These are phyloP conservation scores for Citrus glauca DNA, from an alignment of 345 rosid species.

Conservation along the genomic window DNA sequence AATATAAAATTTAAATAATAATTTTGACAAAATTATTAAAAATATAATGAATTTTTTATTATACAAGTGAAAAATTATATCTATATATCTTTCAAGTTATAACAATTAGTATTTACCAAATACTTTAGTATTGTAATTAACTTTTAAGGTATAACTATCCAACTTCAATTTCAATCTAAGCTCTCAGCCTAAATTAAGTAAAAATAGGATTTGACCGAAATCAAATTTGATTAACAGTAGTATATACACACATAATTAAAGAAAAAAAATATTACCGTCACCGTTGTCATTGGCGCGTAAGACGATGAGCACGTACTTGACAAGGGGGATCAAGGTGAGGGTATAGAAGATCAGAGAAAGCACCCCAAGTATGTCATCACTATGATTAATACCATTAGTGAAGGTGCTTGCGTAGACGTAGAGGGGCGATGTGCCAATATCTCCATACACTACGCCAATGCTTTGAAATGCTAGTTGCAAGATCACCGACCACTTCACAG, in stretches of 20 bases:
- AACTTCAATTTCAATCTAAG: no score
- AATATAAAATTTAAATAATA: no score
- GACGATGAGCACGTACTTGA: slow-evolving; percentile 53
- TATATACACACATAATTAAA: no score
- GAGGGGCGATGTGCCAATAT: slow-evolving; percentile 60
- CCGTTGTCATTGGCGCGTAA: slow-evolving; percentile 57
- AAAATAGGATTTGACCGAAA: no score
- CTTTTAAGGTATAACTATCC: no score
- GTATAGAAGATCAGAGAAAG: slow-evolving; percentile 57
- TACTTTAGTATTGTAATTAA: no score
- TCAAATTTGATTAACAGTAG: no score
- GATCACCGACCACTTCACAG: slow-evolving; percentile 28
- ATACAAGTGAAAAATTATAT: no score
- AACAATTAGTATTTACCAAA: accelerated
- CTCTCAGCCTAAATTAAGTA: no score
- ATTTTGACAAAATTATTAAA: no score
- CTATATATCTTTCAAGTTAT: accelerated
- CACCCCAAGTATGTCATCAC: slow-evolving; percentile 50
- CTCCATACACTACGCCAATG: slow-evolving; percentile 57
- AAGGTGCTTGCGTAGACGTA: slow-evolving; percentile 44
- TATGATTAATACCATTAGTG: slow-evolving; percentile 27
- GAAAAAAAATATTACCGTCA: slow-evolving; percentile 26
- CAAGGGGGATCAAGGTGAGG: slow-evolving; percentile 44
- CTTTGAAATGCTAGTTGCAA: slow-evolving; percentile 58
- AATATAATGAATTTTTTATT: accelerated